Evolutionary conservation across 768 basidiomycete genomes (phyloP).

Genomic region (Udeniomyces megalosporus): DNA sequence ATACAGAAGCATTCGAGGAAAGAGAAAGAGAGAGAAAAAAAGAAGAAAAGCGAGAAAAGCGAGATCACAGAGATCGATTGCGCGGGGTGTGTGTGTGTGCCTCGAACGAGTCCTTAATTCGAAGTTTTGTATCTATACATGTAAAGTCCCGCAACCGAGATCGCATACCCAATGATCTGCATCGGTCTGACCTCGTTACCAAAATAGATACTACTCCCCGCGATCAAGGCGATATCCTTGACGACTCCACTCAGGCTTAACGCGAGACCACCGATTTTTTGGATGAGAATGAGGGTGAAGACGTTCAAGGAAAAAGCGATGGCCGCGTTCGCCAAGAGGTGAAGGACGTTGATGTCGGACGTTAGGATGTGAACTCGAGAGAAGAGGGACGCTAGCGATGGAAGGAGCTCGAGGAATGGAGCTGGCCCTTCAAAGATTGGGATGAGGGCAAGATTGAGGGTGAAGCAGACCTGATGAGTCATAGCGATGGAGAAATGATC

Average conservation of each 20-base stretch:
- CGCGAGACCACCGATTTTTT: constrained; percentile 45
- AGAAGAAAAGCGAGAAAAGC: not conserved
- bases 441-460: constrained; percentile 67
- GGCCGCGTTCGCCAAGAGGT: constrained; percentile 66
- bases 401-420: constrained; percentile 56
- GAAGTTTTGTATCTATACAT: not conserved
- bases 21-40: not conserved
- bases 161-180: constrained; percentile 33
- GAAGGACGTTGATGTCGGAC: constrained; percentile 45
- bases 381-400: not conserved
- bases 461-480: constrained; percentile 40
- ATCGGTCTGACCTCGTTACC: constrained; percentile 60
- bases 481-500: not conserved
- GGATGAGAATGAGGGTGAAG: constrained; percentile 86
- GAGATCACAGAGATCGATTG: not conserved
- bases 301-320: constrained; percentile 81
- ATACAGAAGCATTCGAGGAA: not conserved
- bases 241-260: constrained; percentile 87
- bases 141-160: not conserved
- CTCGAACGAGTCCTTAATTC: too few species aligned
- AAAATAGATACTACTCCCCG: constrained; percentile 73
- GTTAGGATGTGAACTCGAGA: not conserved
- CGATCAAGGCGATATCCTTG: constrained; percentile 90
- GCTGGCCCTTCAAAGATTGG: constrained; percentile 84
- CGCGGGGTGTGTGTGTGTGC: too few species aligned